A percentile compares a stretch with the other conserved stretches of the same genome.
Evolutionary conservation across 179 eudicot genomes (phyloP).

Genomic region (Patellifolia procumbens): DNA sequence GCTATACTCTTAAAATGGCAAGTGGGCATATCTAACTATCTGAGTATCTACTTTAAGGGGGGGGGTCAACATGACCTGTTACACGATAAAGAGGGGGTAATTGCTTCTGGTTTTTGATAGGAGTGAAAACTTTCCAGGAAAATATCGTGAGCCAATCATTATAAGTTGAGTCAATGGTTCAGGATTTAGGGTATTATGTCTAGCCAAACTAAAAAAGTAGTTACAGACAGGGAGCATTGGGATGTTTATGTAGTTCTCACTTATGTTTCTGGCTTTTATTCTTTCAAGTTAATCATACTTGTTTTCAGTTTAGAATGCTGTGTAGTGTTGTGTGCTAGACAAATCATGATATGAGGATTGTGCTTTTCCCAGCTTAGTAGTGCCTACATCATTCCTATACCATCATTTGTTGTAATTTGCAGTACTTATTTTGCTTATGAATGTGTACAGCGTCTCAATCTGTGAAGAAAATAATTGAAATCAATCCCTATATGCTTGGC

Average conservation of each 20-base stretch:
- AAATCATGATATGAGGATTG: background rate
- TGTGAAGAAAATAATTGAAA: conserved; percentile 96
- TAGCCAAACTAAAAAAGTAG: background rate
- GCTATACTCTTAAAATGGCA: no score
- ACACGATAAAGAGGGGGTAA: no score
- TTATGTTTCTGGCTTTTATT: background rate
- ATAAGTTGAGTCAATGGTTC: background rate
- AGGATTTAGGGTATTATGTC: background rate
- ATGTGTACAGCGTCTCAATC: conserved; percentile 80
- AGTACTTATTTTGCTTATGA: background rate
- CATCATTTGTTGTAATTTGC: background rate
- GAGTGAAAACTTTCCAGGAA: background rate
- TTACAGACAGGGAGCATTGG: background rate
- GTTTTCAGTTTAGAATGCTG: background rate
- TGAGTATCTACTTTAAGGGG: no score
- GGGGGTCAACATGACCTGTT: no score
- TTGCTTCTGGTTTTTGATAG: background rate
- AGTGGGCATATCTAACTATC: no score
- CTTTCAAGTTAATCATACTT: background rate
- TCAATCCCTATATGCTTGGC: conserved; percentile 95
- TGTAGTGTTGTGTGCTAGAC: background rate
- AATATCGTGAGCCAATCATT: background rate
- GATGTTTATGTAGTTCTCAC: background rate
- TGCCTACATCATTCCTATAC: background rate
- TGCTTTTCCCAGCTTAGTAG: background rate